phyloP scores from a whole-genome alignment of 1,139 yeast genomes.

The Arxiozyma heterogenica region DNA sequence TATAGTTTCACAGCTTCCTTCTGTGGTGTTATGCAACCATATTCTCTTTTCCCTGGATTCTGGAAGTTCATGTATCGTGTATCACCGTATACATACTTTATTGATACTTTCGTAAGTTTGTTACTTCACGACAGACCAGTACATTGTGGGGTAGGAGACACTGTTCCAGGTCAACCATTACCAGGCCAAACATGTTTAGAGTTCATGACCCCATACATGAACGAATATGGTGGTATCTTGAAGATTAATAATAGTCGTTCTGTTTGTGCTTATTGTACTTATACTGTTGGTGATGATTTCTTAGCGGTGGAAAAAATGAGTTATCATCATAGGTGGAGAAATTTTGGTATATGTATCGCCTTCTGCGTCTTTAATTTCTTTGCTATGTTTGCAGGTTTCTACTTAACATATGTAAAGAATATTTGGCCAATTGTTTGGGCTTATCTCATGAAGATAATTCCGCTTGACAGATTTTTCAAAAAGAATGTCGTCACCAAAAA shows the following conservation, averaged over 20 bases:
- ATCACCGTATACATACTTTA: constrained; percentile 59
- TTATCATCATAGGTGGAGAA: constrained; percentile 46
- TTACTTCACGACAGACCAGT: constrained; percentile 47
- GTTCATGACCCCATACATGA: constrained; percentile 33
- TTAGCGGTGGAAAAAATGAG: constrained; percentile 37
- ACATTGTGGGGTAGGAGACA: constrained; percentile 42
- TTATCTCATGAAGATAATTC: constrained; percentile 8
- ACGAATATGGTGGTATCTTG: constrained; percentile 33
- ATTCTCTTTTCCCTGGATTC: constrained; percentile 45
- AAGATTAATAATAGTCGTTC: constrained; percentile 29
- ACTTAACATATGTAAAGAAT: constrained; percentile 25
- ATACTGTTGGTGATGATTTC: constrained; percentile 33
- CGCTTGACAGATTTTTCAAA: constrained; percentile 5
- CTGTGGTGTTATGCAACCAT: constrained; percentile 53
- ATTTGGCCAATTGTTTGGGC: constrained; percentile 19
- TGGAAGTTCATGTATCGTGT: constrained; percentile 61
- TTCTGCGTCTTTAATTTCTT: constrained; percentile 39
- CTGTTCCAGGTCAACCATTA: constrained; percentile 44
- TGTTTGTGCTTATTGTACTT: constrained; percentile 36
- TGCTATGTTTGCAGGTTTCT: constrained; percentile 38
- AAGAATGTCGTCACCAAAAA: constrained; percentile 1
- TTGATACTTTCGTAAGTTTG: constrained; percentile 46
- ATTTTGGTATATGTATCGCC: constrained; percentile 46
- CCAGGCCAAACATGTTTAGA: constrained; percentile 46
- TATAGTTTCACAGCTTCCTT: constrained; percentile 45